Percentiles rank a stretch among this genome's conserved stretches.
Conservation (phyloP, 768 basidiomycete genomes). For the Lactarius evosmus region DNA sequence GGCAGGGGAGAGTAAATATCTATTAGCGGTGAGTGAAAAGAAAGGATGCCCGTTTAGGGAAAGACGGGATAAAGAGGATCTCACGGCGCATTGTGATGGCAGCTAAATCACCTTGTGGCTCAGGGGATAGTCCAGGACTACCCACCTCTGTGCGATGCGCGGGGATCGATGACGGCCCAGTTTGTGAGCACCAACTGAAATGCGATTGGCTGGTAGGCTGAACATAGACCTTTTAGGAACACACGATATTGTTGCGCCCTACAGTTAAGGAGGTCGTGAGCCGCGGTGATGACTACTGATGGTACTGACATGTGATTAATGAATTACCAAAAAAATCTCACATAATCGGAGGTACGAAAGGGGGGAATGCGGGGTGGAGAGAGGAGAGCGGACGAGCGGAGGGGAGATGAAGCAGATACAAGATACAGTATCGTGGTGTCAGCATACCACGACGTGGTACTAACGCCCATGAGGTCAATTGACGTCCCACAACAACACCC, state of each 20-base stretch:
- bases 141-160: constrained; percentile 84
- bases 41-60: background rate
- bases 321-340: background rate
- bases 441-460: too few relatives aligned
- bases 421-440: too few relatives aligned
- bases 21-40: constrained; percentile 68
- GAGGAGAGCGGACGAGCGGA: background rate
- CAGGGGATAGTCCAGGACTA: constrained; percentile 90
- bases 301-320: background rate
- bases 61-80: background rate
- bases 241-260: constrained; percentile 80
- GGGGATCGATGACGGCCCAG: constrained; percentile 92
- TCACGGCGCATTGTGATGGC: constrained; percentile 8
- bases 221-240: constrained; percentile 50
- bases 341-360: background rate
- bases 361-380: background rate
- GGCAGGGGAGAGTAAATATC: constrained; percentile 86
- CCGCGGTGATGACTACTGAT: constrained; percentile 76
- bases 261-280: constrained; percentile 84
- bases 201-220: background rate
- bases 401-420: too few relatives aligned
- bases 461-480: constrained; percentile 7
- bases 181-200: constrained; percentile 49
- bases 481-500: background rate
- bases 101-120: constrained; percentile 87